phyloP scores from a whole-genome alignment of 78 protist species.

The Speleostelium caveatum region DNA sequence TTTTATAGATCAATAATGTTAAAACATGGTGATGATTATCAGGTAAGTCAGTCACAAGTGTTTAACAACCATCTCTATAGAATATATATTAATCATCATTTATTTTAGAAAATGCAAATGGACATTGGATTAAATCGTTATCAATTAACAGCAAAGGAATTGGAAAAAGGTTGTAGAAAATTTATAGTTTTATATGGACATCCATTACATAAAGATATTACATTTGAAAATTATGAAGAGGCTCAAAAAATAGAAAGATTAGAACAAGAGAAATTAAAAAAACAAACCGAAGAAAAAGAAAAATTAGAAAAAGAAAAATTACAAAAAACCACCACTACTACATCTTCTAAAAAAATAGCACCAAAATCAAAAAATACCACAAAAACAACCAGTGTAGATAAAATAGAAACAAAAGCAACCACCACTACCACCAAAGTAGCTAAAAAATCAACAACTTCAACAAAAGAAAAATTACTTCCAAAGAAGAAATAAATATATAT shows the following conservation, averaged over 20 bases:
- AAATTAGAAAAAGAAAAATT: neutral
- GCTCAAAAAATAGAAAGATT: constrained; percentile 7
- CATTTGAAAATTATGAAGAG: neutral
- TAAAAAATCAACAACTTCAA: neutral
- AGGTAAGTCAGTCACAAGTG: too few relatives aligned
- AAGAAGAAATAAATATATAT: too few relatives aligned
- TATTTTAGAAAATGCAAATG: constrained; percentile 76
- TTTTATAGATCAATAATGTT: constrained; percentile 34
- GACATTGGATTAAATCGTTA: constrained; percentile 36
- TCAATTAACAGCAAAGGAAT: constrained; percentile 45
- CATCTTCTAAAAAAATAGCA: neutral
- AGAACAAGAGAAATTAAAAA: neutral
- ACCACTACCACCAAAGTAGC: neutral
- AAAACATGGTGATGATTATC: constrained; percentile 48
- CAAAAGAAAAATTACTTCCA: too few relatives aligned
- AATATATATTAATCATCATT: too few relatives aligned
- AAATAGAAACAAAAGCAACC: neutral
- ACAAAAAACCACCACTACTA: neutral
- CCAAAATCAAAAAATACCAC: neutral
- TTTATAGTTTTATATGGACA: constrained; percentile 64
- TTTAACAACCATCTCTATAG: too few relatives aligned
- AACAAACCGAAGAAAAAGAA: neutral
- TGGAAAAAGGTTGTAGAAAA: constrained; percentile 52
- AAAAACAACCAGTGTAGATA: neutral
- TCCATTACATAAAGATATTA: constrained; percentile 19